Percentiles rank a stretch among this genome's conserved stretches.
Conservation (phyloP, 108 stramenopile genomes). For the Cyclostephanos invisitatus region DNA sequence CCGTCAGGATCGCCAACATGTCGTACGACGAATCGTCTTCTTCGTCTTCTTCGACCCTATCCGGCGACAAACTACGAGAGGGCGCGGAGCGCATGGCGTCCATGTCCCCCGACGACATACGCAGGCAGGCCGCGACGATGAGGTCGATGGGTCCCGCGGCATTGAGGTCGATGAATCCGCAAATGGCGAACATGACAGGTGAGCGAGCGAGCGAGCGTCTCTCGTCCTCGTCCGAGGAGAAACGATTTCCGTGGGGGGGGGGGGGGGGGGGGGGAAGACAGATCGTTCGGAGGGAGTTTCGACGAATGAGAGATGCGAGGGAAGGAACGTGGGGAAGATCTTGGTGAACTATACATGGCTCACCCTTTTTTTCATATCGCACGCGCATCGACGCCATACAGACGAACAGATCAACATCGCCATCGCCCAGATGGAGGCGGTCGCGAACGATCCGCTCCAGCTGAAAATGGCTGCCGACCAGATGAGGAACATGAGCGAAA, state of each 20-base stretch:
- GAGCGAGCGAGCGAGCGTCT: too few species aligned
- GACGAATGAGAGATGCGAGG: background rate
- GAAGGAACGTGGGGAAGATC: too few species aligned
- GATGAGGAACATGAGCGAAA: conserved; percentile 34
- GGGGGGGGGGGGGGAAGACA: background rate
- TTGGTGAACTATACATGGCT: too few species aligned
- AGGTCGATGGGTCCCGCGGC: conserved; percentile 58
- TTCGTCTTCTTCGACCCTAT: background rate
- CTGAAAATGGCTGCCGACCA: conserved; percentile 49
- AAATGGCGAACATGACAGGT: conserved; percentile 61
- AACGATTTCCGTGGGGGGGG: too few species aligned
- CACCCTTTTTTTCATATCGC: too few species aligned
- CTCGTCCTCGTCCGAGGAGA: too few species aligned
- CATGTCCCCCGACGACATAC: conserved; percentile 71
- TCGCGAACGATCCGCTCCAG: conserved; percentile 67
- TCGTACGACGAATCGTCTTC: conserved; percentile 7
- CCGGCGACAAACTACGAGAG: conserved; percentile 17
- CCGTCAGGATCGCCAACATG: conserved; percentile 59
- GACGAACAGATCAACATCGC: conserved; percentile 60
- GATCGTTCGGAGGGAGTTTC: background rate
- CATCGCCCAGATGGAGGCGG: conserved; percentile 69
- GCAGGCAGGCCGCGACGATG: conserved; percentile 76
- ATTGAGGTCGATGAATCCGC: conserved; percentile 69
- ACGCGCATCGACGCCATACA: background rate
- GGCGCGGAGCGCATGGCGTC: conserved; percentile 62